Base-by-base conservation (phyloP, 202 grass and related monocot species). In the Setaria viridis region DNA sequence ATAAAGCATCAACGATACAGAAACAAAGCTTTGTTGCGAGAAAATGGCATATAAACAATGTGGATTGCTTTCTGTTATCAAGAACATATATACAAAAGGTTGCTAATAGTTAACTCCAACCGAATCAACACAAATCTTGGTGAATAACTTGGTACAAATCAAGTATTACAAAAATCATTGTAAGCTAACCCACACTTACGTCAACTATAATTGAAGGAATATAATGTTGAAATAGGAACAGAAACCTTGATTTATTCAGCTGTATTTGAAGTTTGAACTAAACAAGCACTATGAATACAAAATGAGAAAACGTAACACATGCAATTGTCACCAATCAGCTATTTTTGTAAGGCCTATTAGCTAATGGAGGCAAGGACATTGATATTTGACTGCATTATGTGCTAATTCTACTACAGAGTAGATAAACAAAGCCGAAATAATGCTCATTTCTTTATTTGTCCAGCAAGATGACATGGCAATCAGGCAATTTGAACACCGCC, bases 41-140 rank as follows among this genome's bases (percentile, higher is more conserved):
- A 81, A 80, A 50, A 42, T 59, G n/a, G 15, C 34, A 39, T 14
- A 65, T 72, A 63, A 70, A 72, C 39, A 39, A 51, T 70, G n/a
- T 16, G 17, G 21, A 70, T 25, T 17, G 48, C n/a, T 76, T 77
- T 37, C n/a, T 20, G 32, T 67, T 67, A 66, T 25, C 2, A 66
- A 73, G 19, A 69, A n/a, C 0, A 66, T 55, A 5, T 67, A 19
- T 34, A 58, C 33, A 49, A 51, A 78, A 39, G 2, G 17, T 50
- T 42, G 30, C 42, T 19, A 20, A 2, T 47, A 48, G 13, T 32
- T 33, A 34, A 34, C 0, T 79, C 21, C 14, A 53, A 8, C 4
- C 7, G 20, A 14, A 79, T 48, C 2, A 7, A 50, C 2, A 3
- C 1, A 39, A 25, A 68, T 80, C 19, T 17, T 51, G 20, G 63